Evolutionary conservation across 1,139 yeast genomes (phyloP).

Genomic region (Lodderomyces oxycetoniae): DNA sequence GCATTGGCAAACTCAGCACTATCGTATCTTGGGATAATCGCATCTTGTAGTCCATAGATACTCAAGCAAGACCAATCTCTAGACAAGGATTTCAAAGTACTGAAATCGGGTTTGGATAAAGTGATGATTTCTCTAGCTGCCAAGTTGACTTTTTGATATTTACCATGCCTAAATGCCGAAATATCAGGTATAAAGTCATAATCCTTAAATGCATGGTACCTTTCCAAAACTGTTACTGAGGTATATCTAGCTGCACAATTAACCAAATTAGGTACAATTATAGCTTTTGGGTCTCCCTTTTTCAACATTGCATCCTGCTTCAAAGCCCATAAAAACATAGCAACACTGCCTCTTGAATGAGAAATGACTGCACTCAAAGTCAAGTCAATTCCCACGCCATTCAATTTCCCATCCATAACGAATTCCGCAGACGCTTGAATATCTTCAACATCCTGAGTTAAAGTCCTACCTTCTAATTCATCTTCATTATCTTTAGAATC

Average conservation of each 20-base stretch:
- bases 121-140: slow-evolving; percentile 52
- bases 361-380: slow-evolving; percentile 55
- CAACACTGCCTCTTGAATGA: slow-evolving; percentile 78
- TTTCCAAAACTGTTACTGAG: slow-evolving; percentile 32
- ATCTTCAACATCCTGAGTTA: slow-evolving; percentile 66
- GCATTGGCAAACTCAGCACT: slow-evolving; percentile 53
- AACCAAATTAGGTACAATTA: slow-evolving; percentile 57
- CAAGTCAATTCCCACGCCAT: slow-evolving; percentile 36
- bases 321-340: slow-evolving; percentile 72
- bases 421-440: slow-evolving; percentile 51
- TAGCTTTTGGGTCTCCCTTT: slow-evolving; percentile 23
- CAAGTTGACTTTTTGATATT: slow-evolving; percentile 32
- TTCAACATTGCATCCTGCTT: slow-evolving; percentile 32
- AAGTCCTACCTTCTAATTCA: slow-evolving; percentile 45
- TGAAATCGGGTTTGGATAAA: slow-evolving; percentile 49
- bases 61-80: slow-evolving; percentile 53
- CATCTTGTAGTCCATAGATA: slow-evolving; percentile 68
- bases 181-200: slow-evolving; percentile 18
- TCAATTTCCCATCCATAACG: slow-evolving; percentile 30
- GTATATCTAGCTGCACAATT: slow-evolving; percentile 68
- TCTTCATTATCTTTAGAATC: slow-evolving; percentile 56
- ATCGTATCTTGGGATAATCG: slow-evolving; percentile 61
- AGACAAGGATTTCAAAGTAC: slow-evolving; percentile 38
- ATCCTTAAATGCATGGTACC: slow-evolving; percentile 23
- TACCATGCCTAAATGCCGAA: slow-evolving; percentile 44